phyloP scores from a whole-genome alignment of 2,329 filamentous ascomycete genomes.

The Curvularia spicifera region DNA sequence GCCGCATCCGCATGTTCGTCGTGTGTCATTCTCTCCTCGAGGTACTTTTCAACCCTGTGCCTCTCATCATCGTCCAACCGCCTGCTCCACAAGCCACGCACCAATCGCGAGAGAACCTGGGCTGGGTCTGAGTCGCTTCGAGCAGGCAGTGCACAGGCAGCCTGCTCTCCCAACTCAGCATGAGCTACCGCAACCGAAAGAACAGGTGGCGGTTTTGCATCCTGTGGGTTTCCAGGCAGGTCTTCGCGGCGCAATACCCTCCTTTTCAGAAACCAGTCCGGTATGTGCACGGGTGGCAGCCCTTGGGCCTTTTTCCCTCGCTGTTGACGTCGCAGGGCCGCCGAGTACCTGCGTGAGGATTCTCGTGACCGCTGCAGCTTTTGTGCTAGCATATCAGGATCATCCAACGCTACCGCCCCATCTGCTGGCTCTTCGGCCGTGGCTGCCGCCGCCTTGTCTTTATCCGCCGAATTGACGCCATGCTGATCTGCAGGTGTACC shows the following conservation, averaged over 20 bases:
- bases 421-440: constrained; percentile 27
- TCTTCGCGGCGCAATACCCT: constrained; percentile 57
- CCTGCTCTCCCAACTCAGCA: constrained; percentile 34
- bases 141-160: constrained; percentile 30
- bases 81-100: constrained; percentile 33
- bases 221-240: constrained; percentile 14
- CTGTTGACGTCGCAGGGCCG: constrained; percentile 44
- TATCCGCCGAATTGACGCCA: constrained; percentile 29
- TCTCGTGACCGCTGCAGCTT: constrained; percentile 47
- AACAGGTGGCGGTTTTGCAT: constrained; percentile 12
- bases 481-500: constrained; percentile 36
- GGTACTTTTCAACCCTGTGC: constrained; percentile 30
- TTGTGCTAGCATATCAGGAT: constrained; percentile 44
- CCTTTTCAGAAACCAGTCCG: constrained; percentile 62
- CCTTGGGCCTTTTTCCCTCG: constrained; percentile 42
- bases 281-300: constrained; percentile 56
- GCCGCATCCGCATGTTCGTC: constrained; percentile 8
- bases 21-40: constrained; percentile 22
- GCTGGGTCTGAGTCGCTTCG: constrained; percentile 28
- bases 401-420: constrained; percentile 35
- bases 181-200: constrained; percentile 35
- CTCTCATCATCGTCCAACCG: constrained; percentile 33
- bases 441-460: constrained; percentile 26
- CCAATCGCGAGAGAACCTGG: constrained; percentile 32
- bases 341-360: constrained; percentile 42